Base-by-base conservation (phyloP, 164 flowering plant genomes). In the Umbilicus rupestris region DNA sequence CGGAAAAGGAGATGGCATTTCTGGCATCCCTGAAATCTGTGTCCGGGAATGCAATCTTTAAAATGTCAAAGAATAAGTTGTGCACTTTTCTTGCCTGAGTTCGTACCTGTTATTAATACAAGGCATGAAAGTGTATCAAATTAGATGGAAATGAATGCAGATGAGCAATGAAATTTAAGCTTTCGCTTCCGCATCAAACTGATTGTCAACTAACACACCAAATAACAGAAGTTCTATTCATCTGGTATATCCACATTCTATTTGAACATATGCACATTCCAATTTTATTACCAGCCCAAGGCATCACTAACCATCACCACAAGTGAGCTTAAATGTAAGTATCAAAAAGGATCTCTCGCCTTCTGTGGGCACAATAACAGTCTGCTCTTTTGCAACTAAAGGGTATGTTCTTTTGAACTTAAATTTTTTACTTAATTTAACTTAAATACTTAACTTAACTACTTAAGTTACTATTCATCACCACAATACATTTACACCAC, bases 11-110 rank as follows among this genome's bases (percentile, higher is more conserved):
- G 58, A 82, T 66, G 0, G 87, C 72, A 60, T 62, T 83, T 68
- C 82, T 80, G 24, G 84, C 94, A 63, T 91, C 99, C 64, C 84
- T 82, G 31, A 91, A 87, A 77, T 94, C 97, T 7, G 82, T 78
- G 64, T 88, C 97, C 0, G 94, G 92, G 75, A 91, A 89, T 62
- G 85, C 87, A 71, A 80, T 77, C 78, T 83, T 89, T 84, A 89
- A 73, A 39, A 89, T 78, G 29, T 91, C 96, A 59, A 89, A 94
- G 71, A 89, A 91, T 67, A 91, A 86, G 68, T 87, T 90, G 41
- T 91, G 97, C 14, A 92, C 87, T 73, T 89, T 91, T 71, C 85
- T 85, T 17, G 92, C 99, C 77, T 95, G 97, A 10, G 82, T 72
- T 72, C 91, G 79, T 65, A 87, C 97, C 99, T 95, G 86, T 65